Evolutionary conservation across 768 basidiomycete species (phyloP).

Genomic region (Lactifluus rugatus): DNA sequence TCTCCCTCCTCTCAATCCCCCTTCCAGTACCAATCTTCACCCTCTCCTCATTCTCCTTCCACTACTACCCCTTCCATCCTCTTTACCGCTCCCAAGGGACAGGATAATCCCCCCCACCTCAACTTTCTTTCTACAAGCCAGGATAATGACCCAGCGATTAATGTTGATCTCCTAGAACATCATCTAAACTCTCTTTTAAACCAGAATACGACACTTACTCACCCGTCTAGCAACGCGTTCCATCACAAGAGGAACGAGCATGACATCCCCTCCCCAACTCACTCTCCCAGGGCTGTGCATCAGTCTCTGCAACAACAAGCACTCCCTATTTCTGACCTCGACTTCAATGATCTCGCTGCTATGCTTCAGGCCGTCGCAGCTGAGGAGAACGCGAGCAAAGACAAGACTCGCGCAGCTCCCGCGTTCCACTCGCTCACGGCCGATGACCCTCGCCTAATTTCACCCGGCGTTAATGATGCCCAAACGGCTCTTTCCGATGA

Average conservation of each 20-base stretch:
- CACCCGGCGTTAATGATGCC: slow-evolving; percentile 8
- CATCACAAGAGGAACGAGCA: slow-evolving; percentile 4
- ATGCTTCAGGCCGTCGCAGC: slow-evolving; percentile 55
- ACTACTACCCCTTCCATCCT: slow-evolving; percentile 17
- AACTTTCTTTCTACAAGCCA: slow-evolving; percentile 32
- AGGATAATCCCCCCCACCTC: slow-evolving; percentile 21
- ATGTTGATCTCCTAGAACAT: slow-evolving; percentile 43
- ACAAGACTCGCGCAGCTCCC: slow-evolving; percentile 57
- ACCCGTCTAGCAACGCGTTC: slow-evolving; percentile 38
- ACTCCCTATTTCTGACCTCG: slow-evolving; percentile 32
- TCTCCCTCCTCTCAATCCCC: slow-evolving; percentile 48
- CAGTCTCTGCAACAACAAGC: slow-evolving; percentile 2
- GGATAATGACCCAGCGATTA: slow-evolving; percentile 30
- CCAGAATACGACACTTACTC: slow-evolving; percentile 64
- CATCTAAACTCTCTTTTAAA: slow-evolving; percentile 67
- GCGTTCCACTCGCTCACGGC: slow-evolving; percentile 73
- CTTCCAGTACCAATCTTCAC: slow-evolving; percentile 26
- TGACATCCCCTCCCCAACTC: slow-evolving; percentile 17
- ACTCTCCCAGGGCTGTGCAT: slow-evolving; percentile 4
- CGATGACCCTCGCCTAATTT: slow-evolving; percentile 28
- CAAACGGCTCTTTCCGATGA: slow-evolving; percentile 21
- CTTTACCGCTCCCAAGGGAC: slow-evolving; percentile 19
- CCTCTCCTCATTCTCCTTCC: slow-evolving; percentile 14
- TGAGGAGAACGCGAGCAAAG: slow-evolving; percentile 38
- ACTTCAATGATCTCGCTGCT: slow-evolving; percentile 60